Evolutionary conservation across 2,329 filamentous ascomycete species (phyloP), one percentile per base, ranked within the genome.

Genomic region (Mariannaea sp.): DNA sequence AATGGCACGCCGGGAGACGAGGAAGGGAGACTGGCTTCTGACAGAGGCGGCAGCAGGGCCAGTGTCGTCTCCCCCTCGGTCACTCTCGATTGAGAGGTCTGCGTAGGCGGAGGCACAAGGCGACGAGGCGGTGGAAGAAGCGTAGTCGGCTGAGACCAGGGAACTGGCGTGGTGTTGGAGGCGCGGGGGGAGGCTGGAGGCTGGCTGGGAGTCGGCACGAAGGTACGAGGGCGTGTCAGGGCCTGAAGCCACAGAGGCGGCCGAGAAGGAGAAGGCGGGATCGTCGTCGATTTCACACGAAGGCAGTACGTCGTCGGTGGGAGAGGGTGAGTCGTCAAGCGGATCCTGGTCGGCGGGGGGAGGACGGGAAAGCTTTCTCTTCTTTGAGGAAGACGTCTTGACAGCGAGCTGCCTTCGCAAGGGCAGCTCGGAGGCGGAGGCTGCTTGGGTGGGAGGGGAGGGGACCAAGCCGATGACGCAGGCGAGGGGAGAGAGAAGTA

Each of bases 371-470:
- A 87, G 81, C 81, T 83, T 87, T 79, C 84, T 80, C 84, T 87
- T 87, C 83, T 87, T 87, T 80, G 76, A 79, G 77, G 83, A 86
- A 84, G 84, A 86, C 84, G 84, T 87, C 74, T 80, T 87, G 84
- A 81, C 78, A 72, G 79, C 75, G 84, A 87, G 84, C 84, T 86
- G 83, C 84, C 71, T 71, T 65, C 66, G 82, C 82, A 84, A 81
- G 82, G 67, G 82, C 82, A 85, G 82, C 82, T 85, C 82, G 73
- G 66, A 68, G 61, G 55, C 44, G 38, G 53, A 57, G 54, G 51
- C 52, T 50, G 57, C 39, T 56, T 54, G 47, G 55, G 55, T 48
- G 48, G 57, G 38, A 41, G 20, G 40, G 55, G 52, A 30, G 29
- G 43, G 33, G 50, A 35, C 26, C 49, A 53, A 19, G 49, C 36